These are phyloP conservation scores for Pleurotus citrinopileatus DNA, from an alignment of 768 basidiomycete species.

Conservation along the genomic window DNA sequence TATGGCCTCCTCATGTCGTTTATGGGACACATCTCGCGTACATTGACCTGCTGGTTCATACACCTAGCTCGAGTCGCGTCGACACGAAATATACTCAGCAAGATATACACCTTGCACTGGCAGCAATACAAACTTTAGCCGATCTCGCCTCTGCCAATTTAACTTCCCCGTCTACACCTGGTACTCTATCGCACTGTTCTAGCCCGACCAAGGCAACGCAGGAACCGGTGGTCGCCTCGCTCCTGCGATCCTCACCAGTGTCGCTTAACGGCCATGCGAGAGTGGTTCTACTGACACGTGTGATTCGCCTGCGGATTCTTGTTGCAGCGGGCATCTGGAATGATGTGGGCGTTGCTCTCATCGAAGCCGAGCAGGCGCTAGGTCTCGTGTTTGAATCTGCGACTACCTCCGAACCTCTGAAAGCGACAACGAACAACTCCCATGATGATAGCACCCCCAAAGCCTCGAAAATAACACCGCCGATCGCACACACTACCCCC, in stretches of 20 bases:
- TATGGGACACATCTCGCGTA: slow-evolving; percentile 57
- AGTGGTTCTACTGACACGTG: slow-evolving; percentile 47
- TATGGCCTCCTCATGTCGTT: slow-evolving; percentile 41
- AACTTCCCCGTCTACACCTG: slow-evolving; percentile 8
- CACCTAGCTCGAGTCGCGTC: slow-evolving; percentile 11
- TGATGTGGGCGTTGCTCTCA: slow-evolving; percentile 45
- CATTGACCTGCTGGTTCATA: slow-evolving; percentile 39
- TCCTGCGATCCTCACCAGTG: neutral
- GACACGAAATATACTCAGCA: slow-evolving; percentile 13
- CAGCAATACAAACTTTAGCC: slow-evolving; percentile 33
- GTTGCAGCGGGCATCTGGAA: slow-evolving; percentile 55
- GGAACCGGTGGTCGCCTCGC: slow-evolving; percentile 9
- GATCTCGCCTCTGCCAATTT: slow-evolving; percentile 14
- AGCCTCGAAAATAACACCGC: neutral
- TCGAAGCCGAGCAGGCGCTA: slow-evolving; percentile 47
- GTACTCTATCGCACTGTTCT: slow-evolving; percentile 12
- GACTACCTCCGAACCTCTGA: neutral
- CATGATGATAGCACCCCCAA: slow-evolving; percentile 3
- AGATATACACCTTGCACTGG: slow-evolving; percentile 19
- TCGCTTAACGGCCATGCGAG: slow-evolving; percentile 28
- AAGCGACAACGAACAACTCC: neutral
- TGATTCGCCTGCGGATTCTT: slow-evolving; percentile 57
- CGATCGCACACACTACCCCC: neutral
- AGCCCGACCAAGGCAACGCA: neutral
- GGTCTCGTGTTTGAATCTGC: slow-evolving; percentile 29